Evolutionary conservation across 2,329 filamentous ascomycete genomes (phyloP).

Genomic region (Paecilomyces niveus): DNA sequence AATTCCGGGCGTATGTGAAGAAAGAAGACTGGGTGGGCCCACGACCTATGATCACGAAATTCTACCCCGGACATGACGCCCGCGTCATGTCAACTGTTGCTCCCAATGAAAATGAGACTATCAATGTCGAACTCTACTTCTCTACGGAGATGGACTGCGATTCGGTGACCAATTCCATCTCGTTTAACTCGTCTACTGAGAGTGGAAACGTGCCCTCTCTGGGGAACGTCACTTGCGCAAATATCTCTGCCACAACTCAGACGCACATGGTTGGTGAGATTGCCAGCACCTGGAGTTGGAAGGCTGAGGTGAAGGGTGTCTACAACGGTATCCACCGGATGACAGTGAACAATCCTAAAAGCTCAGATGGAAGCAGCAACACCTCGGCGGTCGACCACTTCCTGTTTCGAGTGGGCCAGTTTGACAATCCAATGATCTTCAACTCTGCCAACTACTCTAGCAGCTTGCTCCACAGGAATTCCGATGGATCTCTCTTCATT

Average conservation of each 20-base stretch:
- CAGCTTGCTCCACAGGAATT: conserved; percentile 39
- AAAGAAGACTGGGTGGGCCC: conserved; percentile 44
- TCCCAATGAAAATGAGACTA: conserved; percentile 33
- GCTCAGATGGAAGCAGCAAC: conserved; percentile 30
- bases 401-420: conserved; percentile 52
- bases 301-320: conserved; percentile 47
- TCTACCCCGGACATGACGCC: conserved; percentile 55
- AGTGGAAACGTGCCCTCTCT: conserved; percentile 38
- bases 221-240: conserved; percentile 43
- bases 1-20: conserved; percentile 55
- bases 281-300: conserved; percentile 48
- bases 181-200: conserved; percentile 48
- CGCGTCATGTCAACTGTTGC: conserved; percentile 45
- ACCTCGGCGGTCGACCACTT: conserved; percentile 55
- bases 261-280: conserved; percentile 44
- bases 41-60: conserved; percentile 52
- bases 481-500: conserved; percentile 41
- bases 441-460: conserved; percentile 54
- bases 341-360: conserved; percentile 49
- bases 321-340: conserved; percentile 55
- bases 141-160: conserved; percentile 56
- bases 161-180: conserved; percentile 44
- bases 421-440: conserved; percentile 55
- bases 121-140: conserved; percentile 52
- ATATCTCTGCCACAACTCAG: conserved; percentile 23